These are phyloP conservation scores for Trametes cingulata DNA, from an alignment of 768 basidiomycete species.

Conservation along the genomic window DNA sequence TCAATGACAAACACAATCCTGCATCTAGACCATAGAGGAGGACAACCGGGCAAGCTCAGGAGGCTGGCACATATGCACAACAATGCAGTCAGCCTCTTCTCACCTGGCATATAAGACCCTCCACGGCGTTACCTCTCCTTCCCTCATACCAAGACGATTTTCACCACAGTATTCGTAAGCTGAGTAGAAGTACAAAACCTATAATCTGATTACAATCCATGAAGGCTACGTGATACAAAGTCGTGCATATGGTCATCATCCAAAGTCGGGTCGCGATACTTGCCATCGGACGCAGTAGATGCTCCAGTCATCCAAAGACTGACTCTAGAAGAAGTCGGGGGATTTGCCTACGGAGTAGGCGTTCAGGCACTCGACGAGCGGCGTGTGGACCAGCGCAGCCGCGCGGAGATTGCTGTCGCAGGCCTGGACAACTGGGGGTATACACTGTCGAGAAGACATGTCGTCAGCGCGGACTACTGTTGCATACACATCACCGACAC, in stretches of 20 bases:
- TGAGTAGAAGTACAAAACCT: not conserved
- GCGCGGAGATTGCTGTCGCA: constrained; percentile 25
- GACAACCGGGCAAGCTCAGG: not conserved
- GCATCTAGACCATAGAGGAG: too few species aligned
- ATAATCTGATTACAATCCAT: not conserved
- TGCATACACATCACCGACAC: not conserved
- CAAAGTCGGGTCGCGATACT: not conserved
- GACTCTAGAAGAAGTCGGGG: constrained; percentile 13
- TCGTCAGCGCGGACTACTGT: not conserved
- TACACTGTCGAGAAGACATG: not conserved
- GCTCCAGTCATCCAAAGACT: not conserved
- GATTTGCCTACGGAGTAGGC: constrained; percentile 29
- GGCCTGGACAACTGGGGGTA: constrained; percentile 20
- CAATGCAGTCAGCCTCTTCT: not conserved
- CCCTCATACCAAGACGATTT: not conserved
- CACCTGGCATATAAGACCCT: not conserved
- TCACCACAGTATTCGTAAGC: not conserved
- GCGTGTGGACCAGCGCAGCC: constrained; percentile 25
- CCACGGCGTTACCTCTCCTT: not conserved
- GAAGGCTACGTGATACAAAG: not conserved
- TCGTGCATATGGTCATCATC: not conserved
- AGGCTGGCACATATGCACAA: not conserved
- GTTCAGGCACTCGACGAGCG: constrained; percentile 30
- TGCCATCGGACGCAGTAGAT: not conserved
- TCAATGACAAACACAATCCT: too few species aligned